Evolutionary conservation across 1,139 yeast genomes (phyloP).

Genomic region (Geotrichum histeridarum): DNA sequence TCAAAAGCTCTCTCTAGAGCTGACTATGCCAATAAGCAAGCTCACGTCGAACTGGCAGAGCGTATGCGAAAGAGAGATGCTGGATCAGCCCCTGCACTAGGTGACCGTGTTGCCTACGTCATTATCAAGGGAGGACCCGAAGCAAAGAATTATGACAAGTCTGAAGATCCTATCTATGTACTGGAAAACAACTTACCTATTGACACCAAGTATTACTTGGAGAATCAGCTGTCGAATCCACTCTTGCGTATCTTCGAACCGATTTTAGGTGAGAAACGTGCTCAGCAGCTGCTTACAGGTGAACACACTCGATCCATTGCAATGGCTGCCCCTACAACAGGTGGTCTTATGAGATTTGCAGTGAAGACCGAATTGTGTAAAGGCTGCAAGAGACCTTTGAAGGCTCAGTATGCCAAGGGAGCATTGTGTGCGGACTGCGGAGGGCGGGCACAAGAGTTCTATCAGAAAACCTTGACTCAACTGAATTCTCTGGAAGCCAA

Average conservation of each 20-base stretch:
- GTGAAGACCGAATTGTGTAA: conserved; percentile 85
- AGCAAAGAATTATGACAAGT: conserved; percentile 87
- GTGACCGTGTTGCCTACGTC: conserved; percentile 97
- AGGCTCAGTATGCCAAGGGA: conserved; percentile 57
- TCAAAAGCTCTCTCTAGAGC: conserved; percentile 86
- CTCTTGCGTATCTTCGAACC: conserved; percentile 92
- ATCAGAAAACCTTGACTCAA: conserved; percentile 70
- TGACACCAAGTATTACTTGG: conserved; percentile 90
- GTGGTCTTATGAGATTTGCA: conserved; percentile 88
- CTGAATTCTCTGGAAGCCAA: conserved; percentile 77
- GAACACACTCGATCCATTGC: conserved; percentile 78
- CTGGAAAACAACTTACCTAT: conserved; percentile 88
- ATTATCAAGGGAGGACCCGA: conserved; percentile 77
- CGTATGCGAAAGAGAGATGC: conserved; percentile 96
- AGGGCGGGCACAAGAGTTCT: conserved; percentile 67
- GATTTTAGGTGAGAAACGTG: conserved; percentile 78
- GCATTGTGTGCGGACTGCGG: conserved; percentile 81
- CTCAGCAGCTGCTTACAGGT: conserved; percentile 67
- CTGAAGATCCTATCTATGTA: conserved; percentile 93
- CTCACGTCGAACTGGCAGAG: conserved; percentile 94
- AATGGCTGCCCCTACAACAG: conserved; percentile 58
- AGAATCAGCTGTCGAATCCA: conserved; percentile 90
- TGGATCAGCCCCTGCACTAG: conserved; percentile 93
- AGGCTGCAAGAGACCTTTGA: conserved; percentile 78
- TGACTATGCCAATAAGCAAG: conserved; percentile 93